phyloP scores from a whole-genome alignment of 1,139 yeast species.

The Kodamaea sp. region DNA sequence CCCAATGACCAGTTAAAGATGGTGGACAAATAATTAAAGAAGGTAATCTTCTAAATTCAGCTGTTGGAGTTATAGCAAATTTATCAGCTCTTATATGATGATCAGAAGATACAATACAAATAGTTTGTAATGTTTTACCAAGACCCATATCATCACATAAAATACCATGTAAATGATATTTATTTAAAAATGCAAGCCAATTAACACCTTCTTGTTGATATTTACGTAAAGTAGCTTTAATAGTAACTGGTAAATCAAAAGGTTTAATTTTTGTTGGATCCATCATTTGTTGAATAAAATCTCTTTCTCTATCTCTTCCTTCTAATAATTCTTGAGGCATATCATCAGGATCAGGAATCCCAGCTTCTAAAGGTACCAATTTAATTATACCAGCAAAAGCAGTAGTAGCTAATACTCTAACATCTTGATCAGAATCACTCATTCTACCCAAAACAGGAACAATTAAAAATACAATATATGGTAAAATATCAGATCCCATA shows the following conservation, averaged over 20 bases:
- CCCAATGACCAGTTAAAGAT: constrained; percentile 98
- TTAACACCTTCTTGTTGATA: constrained; percentile 98
- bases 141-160: constrained; percentile 99
- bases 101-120: constrained; percentile 94
- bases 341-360: constrained; percentile 93
- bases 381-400: constrained; percentile 96
- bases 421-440: constrained; percentile 92
- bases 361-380: constrained; percentile 94
- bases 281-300: constrained; percentile 96
- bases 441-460: constrained; percentile 96
- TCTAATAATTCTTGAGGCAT: constrained; percentile 80
- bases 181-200: constrained; percentile 94
- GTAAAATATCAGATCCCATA: constrained; percentile 87
- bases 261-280: constrained; percentile 91
- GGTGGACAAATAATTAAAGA: constrained; percentile 94
- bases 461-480: constrained; percentile 90
- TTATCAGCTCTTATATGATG: constrained; percentile 81
- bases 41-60: constrained; percentile 75
- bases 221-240: constrained; percentile 87
- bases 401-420: constrained; percentile 88
- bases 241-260: constrained; percentile 84
- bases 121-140: constrained; percentile 95
- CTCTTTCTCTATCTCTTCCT: constrained; percentile 93
- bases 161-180: constrained; percentile 93
- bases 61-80: constrained; percentile 53